Evolutionary conservation across 805 yeast genomes (phyloP).

Genomic region (Candida patagonica): DNA sequence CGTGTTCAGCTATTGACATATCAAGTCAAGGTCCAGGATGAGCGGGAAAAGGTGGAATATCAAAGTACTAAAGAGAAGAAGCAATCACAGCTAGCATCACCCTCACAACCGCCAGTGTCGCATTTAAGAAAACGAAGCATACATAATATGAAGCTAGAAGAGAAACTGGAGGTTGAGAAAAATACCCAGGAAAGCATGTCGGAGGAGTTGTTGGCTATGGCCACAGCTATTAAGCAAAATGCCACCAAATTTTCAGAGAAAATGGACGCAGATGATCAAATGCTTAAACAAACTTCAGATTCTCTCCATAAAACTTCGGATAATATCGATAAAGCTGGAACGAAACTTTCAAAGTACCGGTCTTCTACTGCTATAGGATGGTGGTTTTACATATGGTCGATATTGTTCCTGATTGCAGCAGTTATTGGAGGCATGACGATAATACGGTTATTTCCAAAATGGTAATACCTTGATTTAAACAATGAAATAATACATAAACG

Average conservation of each 20-base stretch:
- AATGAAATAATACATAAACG: neutral
- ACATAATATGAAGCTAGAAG: constrained; percentile 11
- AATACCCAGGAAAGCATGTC: constrained; percentile 39
- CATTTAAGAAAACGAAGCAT: neutral
- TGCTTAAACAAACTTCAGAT: constrained; percentile 27
- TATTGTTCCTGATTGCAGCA: constrained; percentile 26
- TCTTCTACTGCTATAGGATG: constrained; percentile 30
- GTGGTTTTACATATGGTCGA: constrained; percentile 31
- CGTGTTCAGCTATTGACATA: neutral
- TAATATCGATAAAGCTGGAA: constrained; percentile 29
- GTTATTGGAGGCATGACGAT: constrained; percentile 28
- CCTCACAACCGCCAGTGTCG: neutral
- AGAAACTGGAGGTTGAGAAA: constrained; percentile 22
- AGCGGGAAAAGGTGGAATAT: neutral
- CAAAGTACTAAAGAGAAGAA: neutral
- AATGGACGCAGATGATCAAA: constrained; percentile 28
- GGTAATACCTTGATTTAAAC: constrained; percentile 20
- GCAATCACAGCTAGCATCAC: neutral
- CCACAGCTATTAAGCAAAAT: constrained; percentile 38
- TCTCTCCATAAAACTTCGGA: constrained; percentile 28
- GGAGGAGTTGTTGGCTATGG: constrained; percentile 40
- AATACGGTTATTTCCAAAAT: constrained; percentile 30
- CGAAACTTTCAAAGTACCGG: constrained; percentile 26
- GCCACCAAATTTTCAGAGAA: constrained; percentile 37
- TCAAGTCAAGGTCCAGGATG: neutral